Conservation (phyloP, 1,139 yeast genomes). For the Suhomyces maxii region DNA sequence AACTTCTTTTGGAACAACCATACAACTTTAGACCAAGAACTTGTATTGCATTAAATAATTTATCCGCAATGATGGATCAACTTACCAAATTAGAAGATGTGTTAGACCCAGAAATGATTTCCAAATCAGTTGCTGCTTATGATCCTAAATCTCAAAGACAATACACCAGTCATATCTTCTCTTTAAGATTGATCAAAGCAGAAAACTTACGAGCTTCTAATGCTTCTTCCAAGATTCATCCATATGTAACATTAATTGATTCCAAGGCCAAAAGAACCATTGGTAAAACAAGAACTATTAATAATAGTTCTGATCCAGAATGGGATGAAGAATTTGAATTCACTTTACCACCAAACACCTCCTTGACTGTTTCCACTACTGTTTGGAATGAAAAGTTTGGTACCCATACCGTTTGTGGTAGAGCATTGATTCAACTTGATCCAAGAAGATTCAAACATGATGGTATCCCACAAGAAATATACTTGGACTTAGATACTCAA, state of each 20-base stretch:
- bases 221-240: slow-evolving; percentile 46
- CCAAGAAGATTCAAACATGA: slow-evolving; percentile 66
- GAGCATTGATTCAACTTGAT: slow-evolving; percentile 62
- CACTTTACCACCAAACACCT: slow-evolving; percentile 40
- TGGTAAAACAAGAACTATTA: slow-evolving; percentile 70
- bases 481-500: slow-evolving; percentile 65
- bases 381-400: slow-evolving; percentile 73
- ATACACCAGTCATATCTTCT: slow-evolving; percentile 57
- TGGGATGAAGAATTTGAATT: slow-evolving; percentile 92
- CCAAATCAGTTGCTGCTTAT: slow-evolving; percentile 40
- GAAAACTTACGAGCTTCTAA: slow-evolving; percentile 58
- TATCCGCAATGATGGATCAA: slow-evolving; percentile 60
- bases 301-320: slow-evolving; percentile 65
- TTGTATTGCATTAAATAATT: slow-evolving; percentile 74
- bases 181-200: slow-evolving; percentile 66
- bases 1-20: slow-evolving; percentile 47
- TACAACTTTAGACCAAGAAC: slow-evolving; percentile 63
- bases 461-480: slow-evolving; percentile 64
- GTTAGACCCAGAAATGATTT: slow-evolving; percentile 62
- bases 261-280: slow-evolving; percentile 55
- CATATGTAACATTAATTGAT: slow-evolving; percentile 71
- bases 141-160: slow-evolving; percentile 33
- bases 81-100: slow-evolving; percentile 60
- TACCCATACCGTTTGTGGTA: slow-evolving; percentile 69
- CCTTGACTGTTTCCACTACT: slow-evolving; percentile 52